Percentiles rank a stretch among this genome's conserved stretches.
phyloP scores from a whole-genome alignment of 148 eudicot species.

The Nyssa sinensis region DNA sequence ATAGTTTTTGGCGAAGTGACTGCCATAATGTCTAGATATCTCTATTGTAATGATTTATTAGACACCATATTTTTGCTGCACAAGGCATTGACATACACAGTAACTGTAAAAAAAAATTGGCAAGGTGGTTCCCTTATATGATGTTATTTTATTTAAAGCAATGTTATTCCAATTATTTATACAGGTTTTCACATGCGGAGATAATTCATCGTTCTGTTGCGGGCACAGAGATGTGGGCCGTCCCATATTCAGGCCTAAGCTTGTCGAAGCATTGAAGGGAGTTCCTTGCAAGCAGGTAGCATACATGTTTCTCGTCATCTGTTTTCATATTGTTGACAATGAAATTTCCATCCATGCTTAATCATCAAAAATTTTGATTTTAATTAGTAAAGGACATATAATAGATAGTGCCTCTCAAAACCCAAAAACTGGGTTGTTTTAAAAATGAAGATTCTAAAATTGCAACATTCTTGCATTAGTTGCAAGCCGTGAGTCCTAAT shows the following conservation, averaged over 20 bases:
- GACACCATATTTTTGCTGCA: too few relatives aligned
- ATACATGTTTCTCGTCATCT: neutral
- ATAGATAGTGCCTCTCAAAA: neutral
- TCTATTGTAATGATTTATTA: too few relatives aligned
- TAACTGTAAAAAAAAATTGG: too few relatives aligned
- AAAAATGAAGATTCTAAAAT: too few relatives aligned
- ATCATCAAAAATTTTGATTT: neutral
- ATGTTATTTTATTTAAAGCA: too few relatives aligned
- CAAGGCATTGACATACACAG: too few relatives aligned
- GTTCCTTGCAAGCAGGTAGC: conserved; percentile 83
- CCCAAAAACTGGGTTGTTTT: too few relatives aligned
- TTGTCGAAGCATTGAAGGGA: conserved; percentile 77
- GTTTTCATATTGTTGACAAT: neutral
- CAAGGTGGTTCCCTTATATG: too few relatives aligned
- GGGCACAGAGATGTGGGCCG: conserved; percentile 82
- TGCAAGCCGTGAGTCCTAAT: too few relatives aligned
- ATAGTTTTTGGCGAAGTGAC: too few relatives aligned
- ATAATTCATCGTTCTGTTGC: conserved; percentile 87
- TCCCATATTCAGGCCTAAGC: conserved; percentile 85
- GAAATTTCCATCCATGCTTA: neutral
- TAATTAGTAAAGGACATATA: neutral
- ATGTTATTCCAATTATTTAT: conserved; percentile 8
- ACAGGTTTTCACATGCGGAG: conserved; percentile 96
- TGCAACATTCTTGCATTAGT: too few relatives aligned
- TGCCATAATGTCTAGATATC: too few relatives aligned